Evolutionary conservation across 495 filamentous ascomycete genomes (phyloP).

Genomic region (Aspergillus leporis): DNA sequence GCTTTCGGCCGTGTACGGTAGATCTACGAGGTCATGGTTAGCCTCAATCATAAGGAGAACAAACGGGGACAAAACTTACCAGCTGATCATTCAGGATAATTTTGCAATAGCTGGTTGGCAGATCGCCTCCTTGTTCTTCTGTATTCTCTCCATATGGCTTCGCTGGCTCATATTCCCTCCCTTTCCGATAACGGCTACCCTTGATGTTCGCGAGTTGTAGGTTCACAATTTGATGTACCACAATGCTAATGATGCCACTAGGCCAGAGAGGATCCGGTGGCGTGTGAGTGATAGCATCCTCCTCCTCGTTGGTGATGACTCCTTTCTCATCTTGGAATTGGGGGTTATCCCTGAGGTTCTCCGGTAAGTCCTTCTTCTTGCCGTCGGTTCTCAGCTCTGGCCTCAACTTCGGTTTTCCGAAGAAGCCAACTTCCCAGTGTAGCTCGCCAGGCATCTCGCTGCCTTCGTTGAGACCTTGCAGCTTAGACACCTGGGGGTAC

Average conservation of each 20-base stretch:
- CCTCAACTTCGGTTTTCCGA: constrained; percentile 83
- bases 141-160: constrained; percentile 80
- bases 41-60: not conserved
- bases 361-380: constrained; percentile 73
- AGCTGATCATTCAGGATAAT: constrained; percentile 87
- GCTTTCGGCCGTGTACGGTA: constrained; percentile 92
- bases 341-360: constrained; percentile 66
- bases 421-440: constrained; percentile 95
- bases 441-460: constrained; percentile 90
- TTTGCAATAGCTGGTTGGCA: constrained; percentile 90
- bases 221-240: constrained; percentile 94
- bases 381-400: constrained; percentile 82
- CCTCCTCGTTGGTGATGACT: constrained; percentile 66
- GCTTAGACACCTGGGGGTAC: constrained; percentile 86
- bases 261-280: constrained; percentile 95
- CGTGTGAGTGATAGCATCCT: constrained; percentile 84
- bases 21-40: constrained; percentile 37
- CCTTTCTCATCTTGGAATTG: constrained; percentile 90
- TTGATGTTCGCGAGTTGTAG: constrained; percentile 82
- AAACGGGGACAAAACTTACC: constrained; percentile 34
- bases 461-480: constrained; percentile 76
- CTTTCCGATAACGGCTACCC: constrained; percentile 59
- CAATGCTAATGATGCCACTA: constrained; percentile 76
- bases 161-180: constrained; percentile 86
- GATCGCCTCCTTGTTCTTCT: constrained; percentile 72